phyloP scores from a whole-genome alignment of 441 rosid species.

The Pelargonium citronellum region DNA sequence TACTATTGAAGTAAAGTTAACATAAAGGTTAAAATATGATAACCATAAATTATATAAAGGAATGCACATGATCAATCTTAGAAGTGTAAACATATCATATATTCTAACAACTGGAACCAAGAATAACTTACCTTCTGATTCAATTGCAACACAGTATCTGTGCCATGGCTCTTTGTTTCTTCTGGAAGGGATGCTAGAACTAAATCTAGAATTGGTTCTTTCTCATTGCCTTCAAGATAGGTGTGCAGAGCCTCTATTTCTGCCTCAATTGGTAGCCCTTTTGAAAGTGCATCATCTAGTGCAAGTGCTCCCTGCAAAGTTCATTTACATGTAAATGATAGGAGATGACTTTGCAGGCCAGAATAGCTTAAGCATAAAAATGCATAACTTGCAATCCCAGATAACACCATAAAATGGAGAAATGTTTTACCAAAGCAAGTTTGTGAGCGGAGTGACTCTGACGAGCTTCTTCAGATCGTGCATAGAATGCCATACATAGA shows the following conservation, averaged over 20 bases:
- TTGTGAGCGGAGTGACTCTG: constrained; percentile 89
- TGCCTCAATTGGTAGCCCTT: constrained; percentile 81
- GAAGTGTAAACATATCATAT: neutral
- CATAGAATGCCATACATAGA: constrained; percentile 91
- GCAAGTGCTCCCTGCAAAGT: constrained; percentile 74
- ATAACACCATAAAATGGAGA: neutral
- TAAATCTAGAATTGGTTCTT: constrained; percentile 67
- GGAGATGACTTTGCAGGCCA: constrained; percentile 21
- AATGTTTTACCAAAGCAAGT: constrained; percentile 71
- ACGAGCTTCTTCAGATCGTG: constrained; percentile 91
- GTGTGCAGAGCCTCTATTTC: constrained; percentile 60
- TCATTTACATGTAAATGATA: constrained; percentile 9
- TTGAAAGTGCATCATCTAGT: constrained; percentile 80
- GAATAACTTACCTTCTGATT: constrained; percentile 60
- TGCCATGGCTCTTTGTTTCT: constrained; percentile 65
- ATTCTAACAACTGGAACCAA: constrained; percentile 7
- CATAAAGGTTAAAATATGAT: no score
- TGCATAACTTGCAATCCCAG: constrained; percentile 3
- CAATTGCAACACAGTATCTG: constrained; percentile 65
- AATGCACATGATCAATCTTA: neutral
- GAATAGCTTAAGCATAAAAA: neutral
- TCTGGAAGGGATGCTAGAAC: constrained; percentile 87
- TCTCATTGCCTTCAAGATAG: constrained; percentile 60
- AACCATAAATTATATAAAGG: no score
- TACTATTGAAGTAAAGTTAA: no score